Evolutionary conservation across 148 eudicot genomes (phyloP).

Genomic region (Chenopodium formosanum): DNA sequence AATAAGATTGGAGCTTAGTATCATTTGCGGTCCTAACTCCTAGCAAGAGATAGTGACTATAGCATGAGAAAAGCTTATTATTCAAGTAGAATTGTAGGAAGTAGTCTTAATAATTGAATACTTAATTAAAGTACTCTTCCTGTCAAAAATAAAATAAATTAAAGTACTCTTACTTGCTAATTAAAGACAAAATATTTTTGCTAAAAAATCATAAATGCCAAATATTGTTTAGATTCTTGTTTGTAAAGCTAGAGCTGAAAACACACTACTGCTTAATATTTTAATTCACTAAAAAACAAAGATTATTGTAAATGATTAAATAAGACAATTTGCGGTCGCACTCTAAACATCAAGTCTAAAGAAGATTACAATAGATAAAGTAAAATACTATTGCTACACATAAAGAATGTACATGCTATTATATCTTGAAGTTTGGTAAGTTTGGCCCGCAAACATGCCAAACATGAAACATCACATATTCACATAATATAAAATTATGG

Average conservation of each 20-base stretch:
- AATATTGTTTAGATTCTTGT: neutral
- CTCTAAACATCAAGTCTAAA: neutral
- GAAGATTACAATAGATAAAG: neutral
- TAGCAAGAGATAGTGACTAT: neutral
- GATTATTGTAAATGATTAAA: neutral
- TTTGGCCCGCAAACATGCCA: neutral
- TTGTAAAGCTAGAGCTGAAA: neutral
- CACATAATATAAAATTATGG: neutral
- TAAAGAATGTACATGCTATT: neutral
- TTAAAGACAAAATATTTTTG: neutral
- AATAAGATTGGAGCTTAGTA: neutral
- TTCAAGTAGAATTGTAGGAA: neutral
- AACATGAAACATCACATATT: neutral
- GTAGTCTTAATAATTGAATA: neutral
- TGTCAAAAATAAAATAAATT: neutral
- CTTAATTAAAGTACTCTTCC: neutral
- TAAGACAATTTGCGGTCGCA: slow-evolving; percentile 18
- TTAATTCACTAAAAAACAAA: too few species aligned
- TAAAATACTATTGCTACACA: neutral
- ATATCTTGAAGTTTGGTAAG: neutral
- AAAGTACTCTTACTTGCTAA: neutral
- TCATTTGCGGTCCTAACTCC: slow-evolving; percentile 10
- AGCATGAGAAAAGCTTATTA: neutral
- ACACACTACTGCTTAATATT: neutral
- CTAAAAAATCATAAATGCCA: neutral